Base-by-base conservation (phyloP, 768 basidiomycete genomes). In the Asterophora lycoperdoides region DNA sequence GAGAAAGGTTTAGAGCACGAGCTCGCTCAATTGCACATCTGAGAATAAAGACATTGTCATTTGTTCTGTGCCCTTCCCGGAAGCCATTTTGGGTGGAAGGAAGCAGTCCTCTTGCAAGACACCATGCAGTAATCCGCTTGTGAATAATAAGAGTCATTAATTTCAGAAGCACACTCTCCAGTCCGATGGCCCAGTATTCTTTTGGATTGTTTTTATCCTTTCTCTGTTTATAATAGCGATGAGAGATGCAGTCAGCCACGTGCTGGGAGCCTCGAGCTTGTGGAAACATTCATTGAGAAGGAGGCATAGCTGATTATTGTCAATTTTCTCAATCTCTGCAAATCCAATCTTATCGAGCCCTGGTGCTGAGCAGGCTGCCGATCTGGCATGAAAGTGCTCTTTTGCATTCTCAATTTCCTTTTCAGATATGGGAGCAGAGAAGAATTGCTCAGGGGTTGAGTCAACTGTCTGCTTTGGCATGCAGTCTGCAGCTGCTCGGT, bases 41-140 rank as follows among this genome's bases (percentile, higher is more conserved):
- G 4, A 60, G 48, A 11, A 41, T 42, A 23, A 48, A 48, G 4
- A 33, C 39, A 33, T 41, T 48, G 34, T 48, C 40, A 20, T 56
- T 57, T 8, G 63, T 65, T 1, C 60, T 53, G 30, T 48, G 56
- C 1, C 54, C 54, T 17, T 36, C 34, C 1, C 65, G 41, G 37
- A 66, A 68, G 0, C 67, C 64, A 46, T 65, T 67, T 49, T 69
- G 67, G 1, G 60, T 56, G 4, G 15, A 14, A 1, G 49, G 49
- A 17, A 50, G 36, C 1, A 50, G 23, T 2, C 45, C 34, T 1
- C 39, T 18, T 3, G 34, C 43, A 13, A 62, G 63, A 2, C 52
- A 49, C 58, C 56, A 63, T 11, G 41, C 50, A 11, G 47, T 51
- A 11, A 61, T 44, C 11, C 58, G 47, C 23, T 18, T 41, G 14